Base-by-base conservation (phyloP, 129 eudicot species). In the Pittosporum tobira region DNA sequence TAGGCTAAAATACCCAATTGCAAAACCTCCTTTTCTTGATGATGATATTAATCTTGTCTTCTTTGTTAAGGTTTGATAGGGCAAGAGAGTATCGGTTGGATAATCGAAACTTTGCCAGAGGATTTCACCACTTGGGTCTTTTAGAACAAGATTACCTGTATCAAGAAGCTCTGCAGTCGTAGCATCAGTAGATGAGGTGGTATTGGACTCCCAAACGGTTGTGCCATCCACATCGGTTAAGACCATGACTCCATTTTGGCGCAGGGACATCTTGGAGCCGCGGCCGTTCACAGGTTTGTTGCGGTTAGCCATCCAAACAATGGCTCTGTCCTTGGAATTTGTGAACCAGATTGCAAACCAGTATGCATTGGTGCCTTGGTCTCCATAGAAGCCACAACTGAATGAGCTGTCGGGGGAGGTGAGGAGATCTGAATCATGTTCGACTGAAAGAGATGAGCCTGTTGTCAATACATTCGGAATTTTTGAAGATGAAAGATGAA, bases 331-430 rank as follows among this genome's bases (percentile, higher is more conserved):
- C 4, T 51, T 61, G 28, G 88, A 82, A 19, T 67, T 64, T 10
- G 81, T 70, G 80, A 69, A 81, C 88, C 88, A 81, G 2, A 81
- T 67, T 1, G 78, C 80, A 44, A 82, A 57, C 65, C 71, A 74
- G 26, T 74, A 74, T 14, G 82, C 84, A 46, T 77, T 82, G 23
- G 47, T 46, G 20, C 73, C 67, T 26, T 26, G 18, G 7, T 51
- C 47, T 21, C 38, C 34, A 45, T 74, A 62, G 63, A 82, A 82
- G 2, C 84, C 88, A 57, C 78, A 71, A 0, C 84, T 58, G 66
- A 71, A 81, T 19, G 81, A 19, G 22, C 64, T 64, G 38, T 77
- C 76, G 4, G 65, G 66, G 20, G 84, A 73, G 13, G 46, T 71
- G 51, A 77, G 37, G 50, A 70, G 29, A 22, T 70, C 38, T 24